Percentiles rank a stretch among this genome's conserved stretches.
phyloP scores from a whole-genome alignment of 2,329 filamentous ascomycete species.

The Fusarium bulbicola region DNA sequence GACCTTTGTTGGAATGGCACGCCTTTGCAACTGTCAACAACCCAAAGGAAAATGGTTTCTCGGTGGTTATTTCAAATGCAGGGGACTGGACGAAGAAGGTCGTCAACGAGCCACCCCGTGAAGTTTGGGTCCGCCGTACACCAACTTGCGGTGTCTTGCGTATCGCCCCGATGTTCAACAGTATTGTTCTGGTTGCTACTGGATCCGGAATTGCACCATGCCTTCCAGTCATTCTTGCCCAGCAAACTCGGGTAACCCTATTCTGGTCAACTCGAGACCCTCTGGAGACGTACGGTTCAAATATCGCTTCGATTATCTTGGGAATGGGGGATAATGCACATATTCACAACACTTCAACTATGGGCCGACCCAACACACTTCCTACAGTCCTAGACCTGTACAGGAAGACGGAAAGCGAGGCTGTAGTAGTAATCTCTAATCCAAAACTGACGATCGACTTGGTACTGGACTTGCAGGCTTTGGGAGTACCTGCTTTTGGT shows the following conservation, averaged over 20 bases:
- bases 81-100: slow-evolving; percentile 71
- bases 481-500: slow-evolving; percentile 71
- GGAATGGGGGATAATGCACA: slow-evolving; percentile 66
- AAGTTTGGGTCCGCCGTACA: slow-evolving; percentile 71
- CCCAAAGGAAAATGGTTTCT: slow-evolving; percentile 61
- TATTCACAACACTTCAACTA: slow-evolving; percentile 68
- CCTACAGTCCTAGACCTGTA: slow-evolving; percentile 56
- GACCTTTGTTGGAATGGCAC: slow-evolving; percentile 73
- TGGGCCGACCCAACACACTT: slow-evolving; percentile 62
- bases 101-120: slow-evolving; percentile 65
- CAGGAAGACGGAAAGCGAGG: slow-evolving; percentile 65
- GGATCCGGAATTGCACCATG: slow-evolving; percentile 74
- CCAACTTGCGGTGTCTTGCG: slow-evolving; percentile 71
- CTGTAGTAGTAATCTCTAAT: slow-evolving; percentile 76
- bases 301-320: slow-evolving; percentile 61
- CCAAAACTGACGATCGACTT: slow-evolving; percentile 68
- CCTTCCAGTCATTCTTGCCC: slow-evolving; percentile 59
- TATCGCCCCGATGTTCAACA: slow-evolving; percentile 69
- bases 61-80: slow-evolving; percentile 71
- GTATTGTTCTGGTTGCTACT: slow-evolving; percentile 71
- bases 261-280: slow-evolving; percentile 71
- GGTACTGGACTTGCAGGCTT: slow-evolving; percentile 69
- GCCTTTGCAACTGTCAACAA: slow-evolving; percentile 75
- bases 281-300: slow-evolving; percentile 64
- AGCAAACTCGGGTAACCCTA: slow-evolving; percentile 58